Conservation (phyloP, 768 basidiomycete genomes). For the Suillus fuscotomentosus region DNA sequence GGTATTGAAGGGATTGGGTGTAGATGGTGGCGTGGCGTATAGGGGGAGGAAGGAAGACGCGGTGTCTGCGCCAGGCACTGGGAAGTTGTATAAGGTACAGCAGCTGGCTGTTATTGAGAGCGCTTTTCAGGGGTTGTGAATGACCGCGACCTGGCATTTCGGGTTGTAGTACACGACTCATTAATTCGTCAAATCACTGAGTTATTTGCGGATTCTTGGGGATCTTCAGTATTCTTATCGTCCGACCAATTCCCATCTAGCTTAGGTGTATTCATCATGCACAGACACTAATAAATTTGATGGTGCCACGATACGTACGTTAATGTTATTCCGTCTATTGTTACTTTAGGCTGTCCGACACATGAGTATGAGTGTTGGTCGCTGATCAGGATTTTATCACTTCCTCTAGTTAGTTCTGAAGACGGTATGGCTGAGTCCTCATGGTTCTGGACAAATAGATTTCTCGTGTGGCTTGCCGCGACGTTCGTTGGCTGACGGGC, state of each 20-base stretch:
- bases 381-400: neutral
- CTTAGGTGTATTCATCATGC: neutral
- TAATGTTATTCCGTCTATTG: neutral
- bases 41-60: conserved; percentile 70
- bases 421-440: neutral
- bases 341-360: neutral
- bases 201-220: neutral
- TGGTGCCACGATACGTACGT: neutral
- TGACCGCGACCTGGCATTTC: neutral
- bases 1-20: conserved; percentile 45
- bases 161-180: neutral
- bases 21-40: conserved; percentile 43
- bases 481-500: neutral
- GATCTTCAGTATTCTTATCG: neutral
- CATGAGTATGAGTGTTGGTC: neutral
- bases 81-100: conserved; percentile 63
- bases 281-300: neutral
- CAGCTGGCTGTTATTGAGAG: conserved; percentile 59
- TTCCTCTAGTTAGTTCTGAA: neutral
- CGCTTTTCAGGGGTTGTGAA: conserved; percentile 50
- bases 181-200: neutral
- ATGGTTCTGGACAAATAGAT: neutral
- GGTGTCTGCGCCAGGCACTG: conserved; percentile 76
- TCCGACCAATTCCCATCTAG: neutral
- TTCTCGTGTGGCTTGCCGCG: neutral